These are phyloP conservation scores for Pythium coloratum DNA, from an alignment of 352 stramenopile species.

Conservation along the genomic window DNA sequence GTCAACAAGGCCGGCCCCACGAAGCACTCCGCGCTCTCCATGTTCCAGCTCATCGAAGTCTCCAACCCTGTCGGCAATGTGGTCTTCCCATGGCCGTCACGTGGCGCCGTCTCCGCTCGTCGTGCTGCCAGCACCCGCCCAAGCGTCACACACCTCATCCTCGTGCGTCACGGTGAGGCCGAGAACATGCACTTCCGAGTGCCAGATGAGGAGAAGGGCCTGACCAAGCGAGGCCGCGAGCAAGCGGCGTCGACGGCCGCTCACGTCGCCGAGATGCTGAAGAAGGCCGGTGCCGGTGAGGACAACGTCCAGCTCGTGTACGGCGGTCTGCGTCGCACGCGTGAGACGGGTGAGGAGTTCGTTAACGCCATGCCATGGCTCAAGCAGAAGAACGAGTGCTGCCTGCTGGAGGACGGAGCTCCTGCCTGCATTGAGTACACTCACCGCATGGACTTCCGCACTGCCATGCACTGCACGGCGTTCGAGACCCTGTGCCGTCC, in stretches of 20 bases:
- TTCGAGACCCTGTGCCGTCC: conserved; percentile 70
- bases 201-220: conserved; percentile 66
- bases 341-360: conserved; percentile 67
- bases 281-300: conserved; percentile 19
- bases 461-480: conserved; percentile 76
- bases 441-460: conserved; percentile 67
- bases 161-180: conserved; percentile 75
- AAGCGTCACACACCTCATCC: conserved; percentile 61
- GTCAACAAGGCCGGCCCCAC: conserved; percentile 42
- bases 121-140: conserved; percentile 8
- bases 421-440: conserved; percentile 53
- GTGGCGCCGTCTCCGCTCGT: not conserved
- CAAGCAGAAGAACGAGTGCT: conserved; percentile 56
- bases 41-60: conserved; percentile 53
- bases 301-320: conserved; percentile 67
- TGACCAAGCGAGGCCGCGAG: conserved; percentile 59
- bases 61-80: conserved; percentile 60
- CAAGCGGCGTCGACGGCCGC: conserved; percentile 56
- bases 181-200: conserved; percentile 87
- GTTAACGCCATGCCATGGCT: conserved; percentile 69
- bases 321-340: conserved; percentile 57
- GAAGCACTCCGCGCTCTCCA: conserved; percentile 38
- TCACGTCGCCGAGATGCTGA: conserved; percentile 53
- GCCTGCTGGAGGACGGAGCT: conserved; percentile 73
- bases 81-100: conserved; percentile 49